Conservation (phyloP, 208 protist species). For the Acanthamoeba royreba region DNA sequence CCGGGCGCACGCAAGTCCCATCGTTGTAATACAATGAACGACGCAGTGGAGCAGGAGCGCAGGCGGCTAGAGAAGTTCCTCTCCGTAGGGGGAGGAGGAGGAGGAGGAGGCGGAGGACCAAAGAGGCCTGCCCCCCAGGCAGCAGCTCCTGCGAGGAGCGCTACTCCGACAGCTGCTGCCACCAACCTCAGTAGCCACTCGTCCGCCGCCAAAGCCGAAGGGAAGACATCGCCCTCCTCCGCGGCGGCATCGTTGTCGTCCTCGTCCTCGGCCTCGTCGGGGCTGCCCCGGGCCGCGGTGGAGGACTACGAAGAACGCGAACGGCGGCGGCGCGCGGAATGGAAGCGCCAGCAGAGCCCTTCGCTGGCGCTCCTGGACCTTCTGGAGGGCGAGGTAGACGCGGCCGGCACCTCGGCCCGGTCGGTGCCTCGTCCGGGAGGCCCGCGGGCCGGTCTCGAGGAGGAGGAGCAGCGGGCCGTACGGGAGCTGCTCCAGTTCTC, state of each 20-base stretch:
- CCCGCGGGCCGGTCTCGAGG: background rate
- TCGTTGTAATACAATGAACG: no score
- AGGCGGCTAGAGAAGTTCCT: background rate
- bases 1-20: no score
- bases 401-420: background rate
- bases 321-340: background rate
- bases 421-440: background rate
- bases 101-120: no score
- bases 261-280: background rate
- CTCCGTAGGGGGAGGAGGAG: background rate
- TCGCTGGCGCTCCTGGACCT: background rate
- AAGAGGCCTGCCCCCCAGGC: no score
- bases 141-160: no score
- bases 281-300: background rate
- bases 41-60: background rate
- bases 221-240: background rate
- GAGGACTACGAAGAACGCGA: background rate
- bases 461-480: no score
- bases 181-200: background rate
- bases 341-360: background rate
- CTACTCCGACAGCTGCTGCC: background rate
- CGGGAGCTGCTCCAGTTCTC: no score
- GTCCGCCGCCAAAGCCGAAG: background rate
- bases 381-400: background rate
- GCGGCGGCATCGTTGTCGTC: background rate